Evolutionary conservation across 2,329 filamentous ascomycete genomes (phyloP).

Genomic region (Fusarium nanum): DNA sequence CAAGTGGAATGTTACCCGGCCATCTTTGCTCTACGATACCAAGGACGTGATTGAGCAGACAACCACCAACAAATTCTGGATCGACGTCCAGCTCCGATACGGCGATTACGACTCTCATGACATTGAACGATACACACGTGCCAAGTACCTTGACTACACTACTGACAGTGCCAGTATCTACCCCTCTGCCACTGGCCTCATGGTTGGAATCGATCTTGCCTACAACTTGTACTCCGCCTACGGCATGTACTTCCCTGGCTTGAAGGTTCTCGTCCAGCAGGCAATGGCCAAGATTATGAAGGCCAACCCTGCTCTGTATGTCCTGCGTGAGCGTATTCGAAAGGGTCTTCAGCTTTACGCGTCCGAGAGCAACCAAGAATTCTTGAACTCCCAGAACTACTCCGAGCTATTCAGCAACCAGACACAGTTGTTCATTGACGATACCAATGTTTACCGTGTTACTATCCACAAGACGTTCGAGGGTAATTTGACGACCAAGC

Average conservation of each 20-base stretch:
- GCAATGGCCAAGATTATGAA: conserved; percentile 99
- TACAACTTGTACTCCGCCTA: conserved; percentile 99
- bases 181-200: conserved; percentile 93
- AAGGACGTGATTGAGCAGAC: conserved; percentile 95
- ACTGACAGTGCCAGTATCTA: conserved; percentile 99
- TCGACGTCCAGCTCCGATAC: conserved; percentile 95
- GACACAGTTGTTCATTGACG: conserved; percentile 98
- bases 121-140: conserved; percentile 96
- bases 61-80: conserved; percentile 99
- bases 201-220: conserved; percentile 97
- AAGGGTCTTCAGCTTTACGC: conserved; percentile 98
- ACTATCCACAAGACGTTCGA: conserved; percentile 99
- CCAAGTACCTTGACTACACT: conserved; percentile 98
- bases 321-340: conserved; percentile 95
- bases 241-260: conserved; percentile 96
- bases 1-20: conserved; percentile 98
- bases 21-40: conserved; percentile 93
- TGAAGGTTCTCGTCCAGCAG: conserved; percentile 95
- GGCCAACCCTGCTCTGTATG: conserved; percentile 95
- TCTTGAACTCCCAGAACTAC: conserved; percentile 99
- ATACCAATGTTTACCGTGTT: conserved; percentile 98
- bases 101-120: conserved; percentile 99
- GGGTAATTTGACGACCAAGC: conserved; percentile 98
- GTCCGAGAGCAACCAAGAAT: conserved; percentile 98
- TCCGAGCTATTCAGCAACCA: conserved; percentile 99